Conservation (phyloP, 768 basidiomycete genomes). For the Suillus variegatus region DNA sequence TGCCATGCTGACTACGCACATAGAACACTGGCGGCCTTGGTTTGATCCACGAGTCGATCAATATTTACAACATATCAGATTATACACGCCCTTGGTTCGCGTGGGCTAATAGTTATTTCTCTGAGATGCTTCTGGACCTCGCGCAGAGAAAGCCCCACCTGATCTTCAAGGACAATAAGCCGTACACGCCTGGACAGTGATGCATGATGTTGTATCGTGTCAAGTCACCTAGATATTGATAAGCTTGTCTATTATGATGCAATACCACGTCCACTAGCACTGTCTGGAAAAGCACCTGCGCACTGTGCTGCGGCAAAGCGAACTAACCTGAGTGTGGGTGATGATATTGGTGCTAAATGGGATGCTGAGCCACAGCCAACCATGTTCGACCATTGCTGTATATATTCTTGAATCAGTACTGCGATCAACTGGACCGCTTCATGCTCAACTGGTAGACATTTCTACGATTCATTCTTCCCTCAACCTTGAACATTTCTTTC, state of each 20-base stretch:
- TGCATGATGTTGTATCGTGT: slow-evolving; percentile 17
- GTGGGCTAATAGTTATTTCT: slow-evolving; percentile 83
- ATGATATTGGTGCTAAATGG: not conserved
- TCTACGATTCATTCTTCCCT: not conserved
- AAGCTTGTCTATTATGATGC: not conserved
- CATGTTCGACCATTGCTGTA: not conserved
- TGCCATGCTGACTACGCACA: slow-evolving; percentile 4
- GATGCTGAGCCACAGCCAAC: slow-evolving; percentile 3
- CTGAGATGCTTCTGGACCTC: slow-evolving; percentile 79
- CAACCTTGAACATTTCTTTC: not conserved
- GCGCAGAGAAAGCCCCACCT: slow-evolving; percentile 72
- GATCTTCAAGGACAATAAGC: slow-evolving; percentile 55
- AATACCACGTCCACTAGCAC: not conserved
- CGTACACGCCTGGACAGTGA: slow-evolving; percentile 56
- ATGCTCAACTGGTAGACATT: not conserved
- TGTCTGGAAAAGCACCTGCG: not conserved
- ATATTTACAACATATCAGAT: slow-evolving; percentile 53
- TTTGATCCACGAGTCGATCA: slow-evolving; percentile 76
- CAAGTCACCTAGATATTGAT: not conserved
- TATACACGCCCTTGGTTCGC: slow-evolving; percentile 82
- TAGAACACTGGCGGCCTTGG: slow-evolving; percentile 76
- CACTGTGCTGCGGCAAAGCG: not conserved
- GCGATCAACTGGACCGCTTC: not conserved
- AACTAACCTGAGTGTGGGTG: not conserved
- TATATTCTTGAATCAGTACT: slow-evolving; percentile 4